Percentiles rank a stretch among this genome's conserved stretches.
phyloP scores from a whole-genome alignment of 345 rosid species.

The Euclidium syriacum region DNA sequence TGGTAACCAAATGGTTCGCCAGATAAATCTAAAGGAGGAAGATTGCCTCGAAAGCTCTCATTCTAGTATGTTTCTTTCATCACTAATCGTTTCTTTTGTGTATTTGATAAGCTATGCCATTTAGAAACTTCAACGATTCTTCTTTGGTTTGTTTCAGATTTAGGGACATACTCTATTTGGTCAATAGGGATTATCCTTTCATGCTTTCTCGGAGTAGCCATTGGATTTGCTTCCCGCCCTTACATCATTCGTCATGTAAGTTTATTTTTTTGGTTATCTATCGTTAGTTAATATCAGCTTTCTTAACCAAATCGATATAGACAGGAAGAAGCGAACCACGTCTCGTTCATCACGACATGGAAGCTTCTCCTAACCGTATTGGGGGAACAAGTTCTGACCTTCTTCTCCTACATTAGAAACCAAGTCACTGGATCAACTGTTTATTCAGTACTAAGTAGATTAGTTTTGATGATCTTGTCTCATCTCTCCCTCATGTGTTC shows the following conservation, averaged over 20 bases:
- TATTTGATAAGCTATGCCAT: not conserved
- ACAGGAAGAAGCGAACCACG: conserved; percentile 50
- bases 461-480: conserved; percentile 46
- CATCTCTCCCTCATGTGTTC: conserved; percentile 50
- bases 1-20: conserved; percentile 52
- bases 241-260: conserved; percentile 44
- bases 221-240: conserved; percentile 28
- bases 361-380: conserved; percentile 53
- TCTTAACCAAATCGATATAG: conserved; percentile 47
- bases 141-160: conserved; percentile 18
- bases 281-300: not conserved
- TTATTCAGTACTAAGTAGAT: conserved; percentile 31
- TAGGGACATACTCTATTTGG: conserved; percentile 29
- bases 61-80: conserved; percentile 28
- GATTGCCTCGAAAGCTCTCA: conserved; percentile 50
- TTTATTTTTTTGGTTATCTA: not conserved
- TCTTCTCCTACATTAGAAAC: conserved; percentile 59
- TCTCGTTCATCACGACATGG: conserved; percentile 50
- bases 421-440: conserved; percentile 38
- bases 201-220: conserved; percentile 26
- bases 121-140: not conserved
- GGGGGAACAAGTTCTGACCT: conserved; percentile 52
- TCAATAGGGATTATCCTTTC: conserved; percentile 27
- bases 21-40: conserved; percentile 53
- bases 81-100: not conserved